Percentiles rank a stretch among this genome's conserved stretches.
Evolutionary conservation across 2,329 filamentous ascomycete species (phyloP).

Genomic region (Apiospora hydei): DNA sequence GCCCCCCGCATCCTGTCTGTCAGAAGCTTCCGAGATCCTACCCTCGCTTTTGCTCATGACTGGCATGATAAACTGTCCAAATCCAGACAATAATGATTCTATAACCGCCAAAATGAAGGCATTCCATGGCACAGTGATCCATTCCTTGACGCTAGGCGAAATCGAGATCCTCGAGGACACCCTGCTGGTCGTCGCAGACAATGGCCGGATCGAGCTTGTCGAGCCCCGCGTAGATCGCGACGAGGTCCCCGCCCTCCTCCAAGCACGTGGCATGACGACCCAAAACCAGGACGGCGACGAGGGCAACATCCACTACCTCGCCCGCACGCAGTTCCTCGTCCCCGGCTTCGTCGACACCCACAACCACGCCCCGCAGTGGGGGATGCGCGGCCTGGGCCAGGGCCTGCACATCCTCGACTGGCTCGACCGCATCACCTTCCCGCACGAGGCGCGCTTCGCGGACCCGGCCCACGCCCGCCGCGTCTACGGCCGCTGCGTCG

Average conservation of each 20-base stretch:
- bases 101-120: slow-evolving; percentile 25
- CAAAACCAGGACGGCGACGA: neutral
- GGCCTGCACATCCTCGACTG: slow-evolving; percentile 58
- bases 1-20: neutral
- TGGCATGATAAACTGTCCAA: neutral
- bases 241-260: neutral
- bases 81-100: no score
- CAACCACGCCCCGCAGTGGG: slow-evolving; percentile 69
- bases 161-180: slow-evolving; percentile 49
- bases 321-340: slow-evolving; percentile 58
- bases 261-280: neutral
- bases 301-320: slow-evolving; percentile 41
- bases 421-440: slow-evolving; percentile 70
- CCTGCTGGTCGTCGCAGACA: slow-evolving; percentile 40
- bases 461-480: slow-evolving; percentile 59
- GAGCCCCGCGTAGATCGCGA: neutral
- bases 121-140: slow-evolving; percentile 52
- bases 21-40: neutral
- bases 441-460: slow-evolving; percentile 66
- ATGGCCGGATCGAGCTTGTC: slow-evolving; percentile 30
- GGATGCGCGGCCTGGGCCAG: slow-evolving; percentile 53
- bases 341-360: slow-evolving; percentile 72
- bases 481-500: slow-evolving; percentile 60
- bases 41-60: neutral
- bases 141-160: slow-evolving; percentile 44